Conservation (phyloP, 305 asterid genomes). For the Rubia balearica region DNA sequence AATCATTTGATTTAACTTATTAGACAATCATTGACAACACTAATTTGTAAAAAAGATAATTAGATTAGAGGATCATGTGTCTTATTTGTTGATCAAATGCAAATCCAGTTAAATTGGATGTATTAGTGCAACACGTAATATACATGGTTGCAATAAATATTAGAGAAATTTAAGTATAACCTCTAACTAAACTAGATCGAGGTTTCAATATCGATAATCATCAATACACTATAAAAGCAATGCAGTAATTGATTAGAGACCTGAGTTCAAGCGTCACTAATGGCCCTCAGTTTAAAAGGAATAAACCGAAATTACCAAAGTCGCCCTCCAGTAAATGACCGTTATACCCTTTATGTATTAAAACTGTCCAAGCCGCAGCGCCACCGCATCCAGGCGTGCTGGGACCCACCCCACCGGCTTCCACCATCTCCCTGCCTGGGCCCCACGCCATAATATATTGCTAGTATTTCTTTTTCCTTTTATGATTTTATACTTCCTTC, state of each 20-base stretch:
- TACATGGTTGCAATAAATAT: background rate
- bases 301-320: background rate
- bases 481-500: background rate
- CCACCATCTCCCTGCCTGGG: conserved; percentile 6
- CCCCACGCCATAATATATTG: conserved; percentile 3
- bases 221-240: background rate
- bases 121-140: background rate
- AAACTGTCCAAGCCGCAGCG: conserved; percentile 7
- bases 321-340: background rate
- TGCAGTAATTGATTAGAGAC: background rate
- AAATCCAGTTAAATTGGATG: background rate
- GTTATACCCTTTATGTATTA: background rate
- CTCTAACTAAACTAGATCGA: background rate
- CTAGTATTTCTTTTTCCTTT: too few species aligned
- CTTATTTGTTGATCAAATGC: background rate
- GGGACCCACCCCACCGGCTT: conserved; percentile 15
- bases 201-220: background rate
- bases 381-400: conserved; percentile 12
- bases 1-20: too few species aligned
- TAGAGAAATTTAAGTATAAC: background rate
- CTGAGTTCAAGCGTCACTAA: background rate
- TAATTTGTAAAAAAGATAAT: too few species aligned
- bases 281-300: background rate
- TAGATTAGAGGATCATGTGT: too few species aligned
- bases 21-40: too few species aligned